Percentiles rank a stretch among this genome's conserved stretches.
phyloP scores from a whole-genome alignment of 345 rosid genomes.

The Salix exigua region DNA sequence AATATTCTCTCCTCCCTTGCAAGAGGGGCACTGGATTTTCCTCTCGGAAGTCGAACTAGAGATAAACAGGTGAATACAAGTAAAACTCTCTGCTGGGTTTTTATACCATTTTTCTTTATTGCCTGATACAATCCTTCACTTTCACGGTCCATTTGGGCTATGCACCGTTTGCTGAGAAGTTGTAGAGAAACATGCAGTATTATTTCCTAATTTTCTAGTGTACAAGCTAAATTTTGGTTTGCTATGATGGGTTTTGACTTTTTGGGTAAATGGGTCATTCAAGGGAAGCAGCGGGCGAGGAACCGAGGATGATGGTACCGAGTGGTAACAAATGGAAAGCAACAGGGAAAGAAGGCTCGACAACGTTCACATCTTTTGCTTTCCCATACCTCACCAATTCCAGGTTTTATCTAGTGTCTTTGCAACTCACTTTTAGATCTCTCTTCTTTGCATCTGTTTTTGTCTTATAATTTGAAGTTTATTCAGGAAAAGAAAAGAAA shows the following conservation, averaged over 20 bases:
- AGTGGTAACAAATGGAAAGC: neutral
- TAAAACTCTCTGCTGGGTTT: too few species aligned
- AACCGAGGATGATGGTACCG: neutral
- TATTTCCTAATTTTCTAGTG: too few species aligned
- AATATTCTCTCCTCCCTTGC: too few species aligned
- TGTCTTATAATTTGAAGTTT: neutral
- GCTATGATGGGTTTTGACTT: neutral
- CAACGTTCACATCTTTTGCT: neutral
- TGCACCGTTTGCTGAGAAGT: too few species aligned
- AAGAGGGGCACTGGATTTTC: too few species aligned
- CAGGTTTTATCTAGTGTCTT: neutral
- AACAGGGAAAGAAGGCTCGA: neutral
- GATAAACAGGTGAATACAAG: too few species aligned
- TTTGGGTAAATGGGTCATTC: neutral
- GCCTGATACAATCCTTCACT: too few species aligned
- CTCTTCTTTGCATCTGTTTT: neutral
- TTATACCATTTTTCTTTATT: too few species aligned
- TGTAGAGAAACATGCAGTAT: too few species aligned
- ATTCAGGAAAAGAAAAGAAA: constrained; percentile 5
- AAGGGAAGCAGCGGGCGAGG: neutral
- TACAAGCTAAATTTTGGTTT: neutral
- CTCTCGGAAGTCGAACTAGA: too few species aligned
- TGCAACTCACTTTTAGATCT: neutral
- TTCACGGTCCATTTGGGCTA: too few species aligned
- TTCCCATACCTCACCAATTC: neutral